Base-by-base conservation (phyloP, 1,139 yeast genomes). In the Nakaseomyces kungkrabaensis region DNA sequence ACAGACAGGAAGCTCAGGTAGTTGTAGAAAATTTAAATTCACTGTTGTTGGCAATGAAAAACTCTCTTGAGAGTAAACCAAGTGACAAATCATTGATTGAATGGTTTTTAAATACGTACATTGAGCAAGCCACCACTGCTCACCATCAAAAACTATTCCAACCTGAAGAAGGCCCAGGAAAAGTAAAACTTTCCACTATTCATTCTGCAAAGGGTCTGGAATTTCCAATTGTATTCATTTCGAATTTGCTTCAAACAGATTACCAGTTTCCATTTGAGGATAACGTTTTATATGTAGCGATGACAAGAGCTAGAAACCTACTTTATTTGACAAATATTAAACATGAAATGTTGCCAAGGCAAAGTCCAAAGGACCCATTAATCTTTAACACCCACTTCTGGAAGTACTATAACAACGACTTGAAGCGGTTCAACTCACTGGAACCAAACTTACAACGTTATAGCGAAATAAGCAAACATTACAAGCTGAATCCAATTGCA, bases 191-290 rank as follows among this genome's bases (percentile, higher is more conserved):
- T 2, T 78, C 85, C 0, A 84, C 92, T 0, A 75, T 84, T 1
- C 90, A 84, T 62, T 73, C 85, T 0, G 80, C 89, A 1, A 84
- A 83, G 58, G 90, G 92, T 0, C 62, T 82, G 6, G 89, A 83
- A 56, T 82, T 78, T 58, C 88, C 89, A 0, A 71, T 82, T 11
- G 88, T 82, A 0, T 82, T 84, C 61, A 56, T 83, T 7, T 61
- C 76, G 11, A 77, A 77, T 1, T 34, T 27, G 13, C 10, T 9
- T 26, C 46, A 59, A 68, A 10, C 59, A 67, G 27, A 56, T 54
- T 50, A 53, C 56, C 60, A 68, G 22, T 52, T 51, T 44, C 58
- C 62, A 0, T 53, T 59, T 33, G 60, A 58, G 5, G 48, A 48
- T 10, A 68, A 81, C 45, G 62, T 78, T 9, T 66, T 77, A 17